phyloP scores from a whole-genome alignment of 495 filamentous ascomycete species.

The Penicillium coprophilum region DNA sequence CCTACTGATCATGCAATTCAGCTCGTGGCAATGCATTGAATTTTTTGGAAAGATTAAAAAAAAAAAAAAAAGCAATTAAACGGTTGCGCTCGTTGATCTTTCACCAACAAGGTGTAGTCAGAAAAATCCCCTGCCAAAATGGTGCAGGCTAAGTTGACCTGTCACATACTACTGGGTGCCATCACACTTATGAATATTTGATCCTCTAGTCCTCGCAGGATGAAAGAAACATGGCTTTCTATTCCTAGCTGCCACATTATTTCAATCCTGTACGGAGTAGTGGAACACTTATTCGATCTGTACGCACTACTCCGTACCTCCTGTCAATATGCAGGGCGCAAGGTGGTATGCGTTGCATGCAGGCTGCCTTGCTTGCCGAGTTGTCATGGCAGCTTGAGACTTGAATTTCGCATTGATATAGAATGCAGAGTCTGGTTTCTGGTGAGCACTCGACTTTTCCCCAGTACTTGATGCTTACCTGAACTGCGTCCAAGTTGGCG shows the following conservation, averaged over 20 bases:
- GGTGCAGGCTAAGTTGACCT: background rate
- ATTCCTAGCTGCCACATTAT: background rate
- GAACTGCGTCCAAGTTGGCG: background rate
- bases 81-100: background rate
- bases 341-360: conserved; percentile 1
- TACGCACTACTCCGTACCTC: too few species aligned
- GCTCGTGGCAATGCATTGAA: background rate
- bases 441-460: background rate
- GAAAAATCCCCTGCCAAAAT: background rate
- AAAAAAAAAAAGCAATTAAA: background rate
- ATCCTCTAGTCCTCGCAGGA: background rate
- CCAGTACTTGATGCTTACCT: background rate
- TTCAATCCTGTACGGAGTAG: background rate
- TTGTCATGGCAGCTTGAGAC: background rate
- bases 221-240: background rate
- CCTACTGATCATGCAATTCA: background rate
- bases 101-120: background rate
- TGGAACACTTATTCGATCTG: background rate
- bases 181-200: background rate
- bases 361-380: background rate
- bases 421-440: background rate
- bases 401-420: background rate
- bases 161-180: background rate
- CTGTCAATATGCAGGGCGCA: background rate
- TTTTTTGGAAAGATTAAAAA: background rate